A percentile compares a stretch with the other conserved stretches of the same genome.
Evolutionary conservation across 2,329 filamentous ascomycete species (phyloP).

Genomic region (Botrytis hyacinthi): DNA sequence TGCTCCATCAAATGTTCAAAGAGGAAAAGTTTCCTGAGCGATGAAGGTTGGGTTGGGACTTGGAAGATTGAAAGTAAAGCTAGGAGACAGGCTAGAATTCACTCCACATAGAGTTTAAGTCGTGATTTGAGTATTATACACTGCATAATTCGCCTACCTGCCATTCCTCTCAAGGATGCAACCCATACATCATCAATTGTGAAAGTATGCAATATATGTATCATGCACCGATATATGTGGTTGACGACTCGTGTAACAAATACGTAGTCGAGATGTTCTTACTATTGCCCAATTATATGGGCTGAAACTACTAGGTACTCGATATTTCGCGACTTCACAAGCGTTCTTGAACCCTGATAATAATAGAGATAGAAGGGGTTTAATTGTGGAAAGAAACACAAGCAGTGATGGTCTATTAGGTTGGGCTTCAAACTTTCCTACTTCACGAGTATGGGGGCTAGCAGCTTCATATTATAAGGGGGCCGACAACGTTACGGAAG

Average conservation of each 20-base stretch:
- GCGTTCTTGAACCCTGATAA: neutral
- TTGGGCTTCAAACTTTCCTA: neutral
- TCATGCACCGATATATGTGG: conserved; percentile 7
- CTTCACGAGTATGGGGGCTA: neutral
- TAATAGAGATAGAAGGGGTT: neutral
- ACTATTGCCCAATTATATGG: neutral
- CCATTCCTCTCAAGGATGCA: neutral
- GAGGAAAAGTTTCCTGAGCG: conserved; percentile 11
- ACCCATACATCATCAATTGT: conserved; percentile 14
- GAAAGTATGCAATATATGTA: neutral
- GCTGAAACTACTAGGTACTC: neutral
- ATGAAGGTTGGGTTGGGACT: conserved; percentile 10
- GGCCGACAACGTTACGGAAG: neutral
- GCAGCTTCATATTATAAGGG: neutral
- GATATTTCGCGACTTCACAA: neutral
- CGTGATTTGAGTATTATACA: conserved; percentile 11
- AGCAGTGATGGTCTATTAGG: neutral
- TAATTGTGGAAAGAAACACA: neutral
- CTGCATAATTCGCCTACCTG: conserved; percentile 11
- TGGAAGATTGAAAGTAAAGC: neutral
- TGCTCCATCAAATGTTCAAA: conserved; percentile 13
- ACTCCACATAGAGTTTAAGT: conserved; percentile 14
- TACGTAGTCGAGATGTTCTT: neutral
- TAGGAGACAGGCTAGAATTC: conserved; percentile 1
- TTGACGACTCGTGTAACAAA: conserved; percentile 8